Evolutionary conservation across 1,284 basidiomycete species (phyloP).

Genomic region (Phellinidium pouzarii): DNA sequence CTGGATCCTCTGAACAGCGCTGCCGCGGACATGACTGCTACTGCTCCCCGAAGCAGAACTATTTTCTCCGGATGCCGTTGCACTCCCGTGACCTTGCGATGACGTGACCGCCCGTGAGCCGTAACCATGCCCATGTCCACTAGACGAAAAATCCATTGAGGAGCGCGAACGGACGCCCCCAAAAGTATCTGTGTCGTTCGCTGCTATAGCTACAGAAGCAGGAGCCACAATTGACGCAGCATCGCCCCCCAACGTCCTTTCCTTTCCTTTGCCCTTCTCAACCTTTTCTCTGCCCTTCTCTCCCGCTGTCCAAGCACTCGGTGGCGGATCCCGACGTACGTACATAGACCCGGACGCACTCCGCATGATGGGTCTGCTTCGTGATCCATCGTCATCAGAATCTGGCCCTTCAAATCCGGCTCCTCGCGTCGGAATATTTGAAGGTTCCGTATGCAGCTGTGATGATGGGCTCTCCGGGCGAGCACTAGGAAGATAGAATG

Average conservation of each 20-base stretch:
- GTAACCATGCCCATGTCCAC: conserved; percentile 9
- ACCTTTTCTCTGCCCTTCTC: conserved; percentile 6
- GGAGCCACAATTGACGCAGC: background rate
- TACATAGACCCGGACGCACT: background rate
- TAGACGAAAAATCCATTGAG: conserved; percentile 10
- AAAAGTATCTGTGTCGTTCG: background rate
- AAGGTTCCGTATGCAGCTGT: background rate
- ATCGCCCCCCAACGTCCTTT: background rate
- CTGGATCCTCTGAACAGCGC: background rate
- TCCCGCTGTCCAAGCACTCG: conserved; percentile 8
- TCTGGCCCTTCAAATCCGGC: background rate
- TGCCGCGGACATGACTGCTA: background rate
- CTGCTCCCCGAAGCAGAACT: conserved; percentile 8
- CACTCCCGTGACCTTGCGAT: conserved; percentile 16
- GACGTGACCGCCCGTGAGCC: conserved; percentile 3
- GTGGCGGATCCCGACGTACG: conserved; percentile 1
- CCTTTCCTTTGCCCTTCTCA: conserved; percentile 12
- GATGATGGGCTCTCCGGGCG: conserved; percentile 1
- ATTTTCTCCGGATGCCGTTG: conserved; percentile 9
- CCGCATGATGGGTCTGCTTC: no score
- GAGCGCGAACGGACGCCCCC: conserved; percentile 9
- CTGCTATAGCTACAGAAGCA: background rate
- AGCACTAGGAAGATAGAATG: background rate
- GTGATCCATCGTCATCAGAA: background rate
- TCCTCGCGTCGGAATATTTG: background rate